Conservation (phyloP, 306 rosid species). For the Glycine tomentella region DNA sequence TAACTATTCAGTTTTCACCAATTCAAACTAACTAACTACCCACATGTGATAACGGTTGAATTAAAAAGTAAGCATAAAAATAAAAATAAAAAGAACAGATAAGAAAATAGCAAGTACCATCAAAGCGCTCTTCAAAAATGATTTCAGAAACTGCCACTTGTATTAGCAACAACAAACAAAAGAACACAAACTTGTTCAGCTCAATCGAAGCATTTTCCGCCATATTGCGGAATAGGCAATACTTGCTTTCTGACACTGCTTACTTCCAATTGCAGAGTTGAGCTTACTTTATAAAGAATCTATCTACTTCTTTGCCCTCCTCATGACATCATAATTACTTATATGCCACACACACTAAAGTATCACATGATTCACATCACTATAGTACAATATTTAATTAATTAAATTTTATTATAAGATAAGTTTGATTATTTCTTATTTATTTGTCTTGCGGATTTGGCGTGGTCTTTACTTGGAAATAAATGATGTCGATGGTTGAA, state of each 20-base stretch:
- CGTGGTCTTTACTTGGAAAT: conserved; percentile 8
- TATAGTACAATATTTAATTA: neutral
- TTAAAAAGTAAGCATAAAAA: neutral
- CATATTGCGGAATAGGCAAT: conserved; percentile 34
- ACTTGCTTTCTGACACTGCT: neutral
- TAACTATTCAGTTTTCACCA: neutral
- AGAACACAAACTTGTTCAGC: conserved; percentile 39
- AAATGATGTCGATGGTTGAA: neutral
- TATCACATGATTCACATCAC: too few species aligned
- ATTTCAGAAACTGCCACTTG: conserved; percentile 65
- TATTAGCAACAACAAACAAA: conserved; percentile 28
- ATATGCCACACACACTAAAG: conserved; percentile 40
- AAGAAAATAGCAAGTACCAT: conserved; percentile 56
- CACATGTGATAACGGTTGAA: neutral
- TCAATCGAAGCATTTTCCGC: conserved; percentile 38
- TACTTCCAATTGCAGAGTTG: conserved; percentile 15
- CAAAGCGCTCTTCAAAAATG: conserved; percentile 87
- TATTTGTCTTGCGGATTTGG: neutral
- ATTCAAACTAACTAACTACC: conserved; percentile 20
- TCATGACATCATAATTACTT: conserved; percentile 42
- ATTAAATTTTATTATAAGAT: too few species aligned
- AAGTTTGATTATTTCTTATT: neutral
- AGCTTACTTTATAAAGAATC: conserved; percentile 48
- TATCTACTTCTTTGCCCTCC: conserved; percentile 37
- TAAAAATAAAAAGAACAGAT: neutral